Base-by-base conservation (phyloP, 768 basidiomycete genomes). In the Rhodotorula taiwanensis region DNA sequence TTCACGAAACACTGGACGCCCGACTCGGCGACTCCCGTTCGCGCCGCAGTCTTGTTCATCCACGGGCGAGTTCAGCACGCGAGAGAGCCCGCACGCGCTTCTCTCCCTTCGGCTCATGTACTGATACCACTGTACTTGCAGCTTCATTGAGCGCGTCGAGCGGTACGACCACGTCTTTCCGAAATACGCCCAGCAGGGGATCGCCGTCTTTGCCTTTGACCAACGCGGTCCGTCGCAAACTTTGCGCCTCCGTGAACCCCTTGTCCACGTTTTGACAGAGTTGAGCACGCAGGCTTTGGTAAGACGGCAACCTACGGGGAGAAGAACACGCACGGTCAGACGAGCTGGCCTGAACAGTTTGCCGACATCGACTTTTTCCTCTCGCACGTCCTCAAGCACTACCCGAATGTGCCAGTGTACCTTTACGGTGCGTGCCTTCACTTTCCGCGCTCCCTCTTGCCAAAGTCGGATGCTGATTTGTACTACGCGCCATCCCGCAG, bases 121-220 rank as follows among this genome's bases (percentile, higher is more conserved):
- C 14, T 30, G 23, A 5, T 44, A 27, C 31, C 14, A 21, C 31
- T 33, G 25, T 9, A 14, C 31, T 9, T 9, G 3, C 66, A 70
- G 69, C 18, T 70, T 70, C 55, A 51, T 67, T 28, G 70, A 70
- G 54, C 66, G 64, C 54, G 56, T 70, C 43, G 45, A 57, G 51
- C 57, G 72, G 11, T 72, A 72, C 64, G 63, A 71, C 43, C 65
- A 70, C 47, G 61, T 62, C 49, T 72, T 71, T 52, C 55, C 60
- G 3, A n/a, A 33, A 47, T 67, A 70, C 27, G 64, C 63, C 20
- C 58, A 66, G 28, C 5, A 53, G 25, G 72, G 70, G 0, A 61
- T 71, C 34, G 58, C 63, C 34, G 66, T 70, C 18, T 70, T 71
- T 34, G 72, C 70, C 5, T 72, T 43, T 54, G 72, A 72, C 48